Evolutionary conservation across 257 asterid species (phyloP).

Genomic region (Solanum piurae): DNA sequence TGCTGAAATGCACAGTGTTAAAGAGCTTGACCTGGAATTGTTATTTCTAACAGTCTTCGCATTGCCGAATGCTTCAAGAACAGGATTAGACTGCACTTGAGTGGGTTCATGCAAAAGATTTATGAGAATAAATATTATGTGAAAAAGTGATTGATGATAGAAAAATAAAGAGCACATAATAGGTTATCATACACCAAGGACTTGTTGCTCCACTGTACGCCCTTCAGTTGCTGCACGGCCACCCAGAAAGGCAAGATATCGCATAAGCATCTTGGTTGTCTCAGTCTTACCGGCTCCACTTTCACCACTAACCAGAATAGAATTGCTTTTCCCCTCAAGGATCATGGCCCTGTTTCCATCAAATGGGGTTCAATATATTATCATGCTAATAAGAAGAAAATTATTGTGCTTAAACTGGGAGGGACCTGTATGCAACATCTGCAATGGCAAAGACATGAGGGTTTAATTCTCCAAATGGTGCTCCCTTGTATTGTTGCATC

Average conservation of each 20-base stretch:
- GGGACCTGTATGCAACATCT: constrained; percentile 94
- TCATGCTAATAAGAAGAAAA: constrained; percentile 6
- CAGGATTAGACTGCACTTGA: constrained; percentile 90
- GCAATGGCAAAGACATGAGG: constrained; percentile 99
- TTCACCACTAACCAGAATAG: constrained; percentile 97
- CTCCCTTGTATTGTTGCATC: constrained; percentile 99
- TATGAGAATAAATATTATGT: constrained; percentile 8
- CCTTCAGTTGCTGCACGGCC: constrained; percentile 98
- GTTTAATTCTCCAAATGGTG: constrained; percentile 87
- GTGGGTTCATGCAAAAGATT: constrained; percentile 8
- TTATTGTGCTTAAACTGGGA: constrained; percentile 3
- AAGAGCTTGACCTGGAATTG: constrained; percentile 80
- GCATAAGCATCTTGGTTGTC: constrained; percentile 99
- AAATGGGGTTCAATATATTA: constrained; percentile 5
- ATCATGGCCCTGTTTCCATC: constrained; percentile 76
- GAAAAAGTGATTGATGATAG: background rate
- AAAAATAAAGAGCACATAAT: background rate
- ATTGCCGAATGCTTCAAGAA: constrained; percentile 98
- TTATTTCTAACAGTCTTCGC: constrained; percentile 97
- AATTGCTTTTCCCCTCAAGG: constrained; percentile 81
- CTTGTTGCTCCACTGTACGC: constrained; percentile 98
- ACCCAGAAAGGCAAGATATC: constrained; percentile 86
- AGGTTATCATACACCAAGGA: constrained; percentile 67
- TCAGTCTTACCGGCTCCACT: constrained; percentile 99
- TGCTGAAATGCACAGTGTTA: constrained; percentile 13